Conservation (phyloP, 768 basidiomycete genomes). For the Boletus bicolor region DNA sequence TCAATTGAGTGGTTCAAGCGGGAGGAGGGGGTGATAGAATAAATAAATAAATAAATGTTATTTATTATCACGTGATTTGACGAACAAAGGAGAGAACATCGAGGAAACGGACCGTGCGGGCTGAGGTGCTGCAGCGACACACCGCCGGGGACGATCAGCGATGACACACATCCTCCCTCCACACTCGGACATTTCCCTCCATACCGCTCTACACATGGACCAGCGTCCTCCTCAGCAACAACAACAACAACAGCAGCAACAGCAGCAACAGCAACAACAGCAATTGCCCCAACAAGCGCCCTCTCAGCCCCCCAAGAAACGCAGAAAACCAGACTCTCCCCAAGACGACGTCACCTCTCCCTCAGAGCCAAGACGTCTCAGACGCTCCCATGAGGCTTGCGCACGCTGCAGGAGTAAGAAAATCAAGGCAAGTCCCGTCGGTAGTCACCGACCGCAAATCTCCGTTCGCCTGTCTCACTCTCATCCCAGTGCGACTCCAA, state of each 20-base stretch:
- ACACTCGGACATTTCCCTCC: constrained; percentile 50
- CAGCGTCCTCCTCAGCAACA: constrained; percentile 40
- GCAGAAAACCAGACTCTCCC: constrained; percentile 55
- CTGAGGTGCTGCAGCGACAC: constrained; percentile 3
- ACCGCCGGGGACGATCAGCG: constrained; percentile 17
- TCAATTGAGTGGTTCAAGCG: neutral
- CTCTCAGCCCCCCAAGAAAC: constrained; percentile 45
- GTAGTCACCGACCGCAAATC: constrained; percentile 79
- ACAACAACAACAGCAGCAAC: constrained; percentile 28
- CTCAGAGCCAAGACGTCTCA: constrained; percentile 74
- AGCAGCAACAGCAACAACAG: constrained; percentile 34
- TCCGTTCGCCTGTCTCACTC: constrained; percentile 49
- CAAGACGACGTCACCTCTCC: constrained; percentile 53
- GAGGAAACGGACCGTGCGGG: neutral
- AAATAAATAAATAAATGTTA: constrained; percentile 3
- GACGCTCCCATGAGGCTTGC: constrained; percentile 90
- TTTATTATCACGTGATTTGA: constrained; percentile 15
- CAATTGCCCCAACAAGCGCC: constrained; percentile 34
- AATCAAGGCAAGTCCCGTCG: constrained; percentile 83
- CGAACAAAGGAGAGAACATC: constrained; percentile 22
- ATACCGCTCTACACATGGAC: constrained; percentile 69
- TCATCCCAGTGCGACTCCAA: constrained; percentile 80
- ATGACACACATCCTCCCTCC: constrained; percentile 51
- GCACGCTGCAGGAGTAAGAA: constrained; percentile 93
- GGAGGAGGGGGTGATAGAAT: neutral